Evolutionary conservation across 306 rosid species (phyloP).

Genomic region (Mucuna pruriens): DNA sequence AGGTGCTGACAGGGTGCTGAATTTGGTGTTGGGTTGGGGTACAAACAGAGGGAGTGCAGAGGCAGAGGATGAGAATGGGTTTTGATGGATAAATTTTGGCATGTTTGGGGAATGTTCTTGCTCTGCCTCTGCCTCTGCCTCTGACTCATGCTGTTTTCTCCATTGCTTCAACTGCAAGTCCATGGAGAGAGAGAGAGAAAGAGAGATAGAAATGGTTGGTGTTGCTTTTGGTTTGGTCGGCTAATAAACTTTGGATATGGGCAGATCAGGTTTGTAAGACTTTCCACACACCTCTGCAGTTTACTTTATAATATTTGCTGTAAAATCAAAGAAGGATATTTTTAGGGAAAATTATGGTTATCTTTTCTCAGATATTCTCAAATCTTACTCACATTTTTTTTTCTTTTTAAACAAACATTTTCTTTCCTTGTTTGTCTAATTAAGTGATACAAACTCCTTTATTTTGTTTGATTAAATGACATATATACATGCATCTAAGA

Average conservation of each 20-base stretch:
- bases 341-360: no score
- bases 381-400: no score
- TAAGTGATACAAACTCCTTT: no score
- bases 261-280: not conserved
- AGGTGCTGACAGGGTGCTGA: not conserved
- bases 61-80: not conserved
- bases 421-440: no score
- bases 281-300: no score
- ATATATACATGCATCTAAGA: no score
- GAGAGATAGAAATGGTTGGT: not conserved
- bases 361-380: no score
- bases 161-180: not conserved
- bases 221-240: not conserved
- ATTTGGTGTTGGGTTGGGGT: not conserved
- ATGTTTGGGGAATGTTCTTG: not conserved
- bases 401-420: no score
- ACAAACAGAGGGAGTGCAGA: not conserved
- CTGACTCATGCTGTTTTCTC: not conserved
- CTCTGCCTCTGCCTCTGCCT: constrained; percentile 14
- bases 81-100: not conserved
- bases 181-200: not conserved
- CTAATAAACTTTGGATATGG: not conserved
- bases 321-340: no score
- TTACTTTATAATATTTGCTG: no score
- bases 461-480: no score